Percentiles rank a stretch among this genome's conserved stretches.
These are phyloP conservation scores for Termitomyces sp. DNA, from an alignment of 768 basidiomycete species.

Conservation along the genomic window DNA sequence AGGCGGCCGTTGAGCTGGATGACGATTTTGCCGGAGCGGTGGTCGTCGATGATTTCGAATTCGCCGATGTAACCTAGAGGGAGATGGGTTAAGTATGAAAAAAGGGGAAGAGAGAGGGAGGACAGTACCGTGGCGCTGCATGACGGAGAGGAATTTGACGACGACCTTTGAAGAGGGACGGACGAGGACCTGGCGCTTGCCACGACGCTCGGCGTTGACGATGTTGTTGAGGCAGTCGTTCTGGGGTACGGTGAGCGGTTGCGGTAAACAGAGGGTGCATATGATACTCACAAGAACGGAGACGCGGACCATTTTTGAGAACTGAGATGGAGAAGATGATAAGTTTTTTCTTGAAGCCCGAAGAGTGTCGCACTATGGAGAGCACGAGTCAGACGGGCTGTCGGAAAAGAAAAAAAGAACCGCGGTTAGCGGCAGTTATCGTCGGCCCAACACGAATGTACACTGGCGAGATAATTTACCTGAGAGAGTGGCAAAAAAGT, in stretches of 20 bases:
- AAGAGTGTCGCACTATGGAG: constrained; percentile 83
- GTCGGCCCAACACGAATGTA: constrained; percentile 9
- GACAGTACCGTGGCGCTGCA: constrained; percentile 90
- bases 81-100: background rate
- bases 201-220: constrained; percentile 98
- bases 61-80: constrained; percentile 91
- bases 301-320: constrained; percentile 76
- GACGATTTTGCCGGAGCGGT: constrained; percentile 97
- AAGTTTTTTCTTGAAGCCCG: constrained; percentile 44
- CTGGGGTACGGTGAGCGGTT: constrained; percentile 20
- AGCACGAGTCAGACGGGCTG: constrained; percentile 77
- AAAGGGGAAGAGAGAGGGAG: constrained; percentile 4
- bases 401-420: constrained; percentile 16
- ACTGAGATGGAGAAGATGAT: constrained; percentile 8
- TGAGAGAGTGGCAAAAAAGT: constrained; percentile 20
- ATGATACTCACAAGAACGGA: constrained; percentile 75
- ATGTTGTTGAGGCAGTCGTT: constrained; percentile 83
- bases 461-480: constrained; percentile 35
- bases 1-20: constrained; percentile 97
- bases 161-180: constrained; percentile 97
- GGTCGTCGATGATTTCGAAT: constrained; percentile 98
- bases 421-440: constrained; percentile 14
- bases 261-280: too few species aligned
- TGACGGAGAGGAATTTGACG: constrained; percentile 95
- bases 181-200: constrained; percentile 98